Evolutionary conservation across 2,329 filamentous ascomycete species (phyloP).

Genomic region (Dothideomycetes sp.): DNA sequence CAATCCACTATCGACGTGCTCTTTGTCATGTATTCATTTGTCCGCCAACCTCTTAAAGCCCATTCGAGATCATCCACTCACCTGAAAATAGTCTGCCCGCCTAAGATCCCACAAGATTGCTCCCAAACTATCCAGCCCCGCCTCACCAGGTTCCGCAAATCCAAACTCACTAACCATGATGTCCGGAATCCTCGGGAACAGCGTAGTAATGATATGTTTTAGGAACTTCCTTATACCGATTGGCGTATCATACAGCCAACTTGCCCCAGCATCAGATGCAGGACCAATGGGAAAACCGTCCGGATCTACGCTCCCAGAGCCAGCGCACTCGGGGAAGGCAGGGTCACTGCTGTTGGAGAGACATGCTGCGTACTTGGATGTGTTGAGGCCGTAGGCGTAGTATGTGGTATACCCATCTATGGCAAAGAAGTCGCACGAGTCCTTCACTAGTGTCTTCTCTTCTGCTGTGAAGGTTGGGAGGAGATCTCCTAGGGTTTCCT

Average conservation of each 20-base stretch:
- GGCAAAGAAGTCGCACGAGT: slow-evolving; percentile 23
- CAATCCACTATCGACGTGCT: too few species aligned
- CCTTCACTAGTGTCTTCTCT: slow-evolving; percentile 20
- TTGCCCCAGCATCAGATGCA: slow-evolving; percentile 22
- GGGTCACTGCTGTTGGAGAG: slow-evolving; percentile 28
- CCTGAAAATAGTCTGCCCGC: slow-evolving; percentile 19
- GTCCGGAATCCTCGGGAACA: too few species aligned
- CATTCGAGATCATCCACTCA: too few species aligned
- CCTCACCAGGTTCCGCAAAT: slow-evolving; percentile 23
- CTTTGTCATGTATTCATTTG: too few species aligned
- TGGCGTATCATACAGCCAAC: slow-evolving; percentile 25
- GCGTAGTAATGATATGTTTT: too few species aligned
- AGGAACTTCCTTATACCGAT: slow-evolving; percentile 24
- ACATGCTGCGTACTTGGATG: slow-evolving; percentile 26
- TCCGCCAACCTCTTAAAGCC: too few species aligned
- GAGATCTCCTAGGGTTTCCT: slow-evolving; percentile 21
- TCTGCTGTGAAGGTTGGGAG: slow-evolving; percentile 21
- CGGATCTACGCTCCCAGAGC: slow-evolving; percentile 17
- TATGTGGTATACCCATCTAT: slow-evolving; percentile 49
- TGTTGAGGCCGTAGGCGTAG: slow-evolving; percentile 40
- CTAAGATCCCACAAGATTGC: slow-evolving; percentile 20
- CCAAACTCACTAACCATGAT: slow-evolving; percentile 26
- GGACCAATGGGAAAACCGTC: slow-evolving; percentile 35
- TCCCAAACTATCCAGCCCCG: slow-evolving; percentile 15
- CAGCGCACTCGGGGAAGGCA: slow-evolving; percentile 30